Conservation (phyloP, 2,329 filamentous ascomycete genomes). For the Claviceps sp. region DNA sequence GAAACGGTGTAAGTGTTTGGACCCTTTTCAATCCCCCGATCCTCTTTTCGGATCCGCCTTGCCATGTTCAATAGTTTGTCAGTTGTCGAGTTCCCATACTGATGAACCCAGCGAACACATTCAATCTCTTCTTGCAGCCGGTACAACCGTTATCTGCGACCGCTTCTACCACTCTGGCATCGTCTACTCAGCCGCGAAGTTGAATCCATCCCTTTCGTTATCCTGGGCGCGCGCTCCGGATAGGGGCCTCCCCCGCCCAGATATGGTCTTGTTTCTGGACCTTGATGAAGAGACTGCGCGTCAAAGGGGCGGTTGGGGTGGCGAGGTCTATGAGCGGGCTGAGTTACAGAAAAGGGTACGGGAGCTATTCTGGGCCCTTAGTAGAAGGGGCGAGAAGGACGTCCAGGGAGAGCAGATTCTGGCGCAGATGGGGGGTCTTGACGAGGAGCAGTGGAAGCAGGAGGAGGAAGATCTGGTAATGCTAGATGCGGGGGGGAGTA, state of each 20-base stretch:
- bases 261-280: slow-evolving; percentile 78
- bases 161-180: slow-evolving; percentile 92
- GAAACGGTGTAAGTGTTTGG: slow-evolving; percentile 42
- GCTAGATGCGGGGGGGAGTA: slow-evolving; percentile 37
- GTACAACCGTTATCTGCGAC: slow-evolving; percentile 71
- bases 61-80: not conserved
- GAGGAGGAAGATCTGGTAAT: slow-evolving; percentile 41
- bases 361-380: slow-evolving; percentile 52
- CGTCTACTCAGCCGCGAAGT: slow-evolving; percentile 84
- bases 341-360: slow-evolving; percentile 72
- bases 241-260: slow-evolving; percentile 72
- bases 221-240: slow-evolving; percentile 78
- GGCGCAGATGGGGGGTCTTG: slow-evolving; percentile 11
- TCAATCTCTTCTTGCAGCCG: slow-evolving; percentile 40
- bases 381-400: slow-evolving; percentile 29
- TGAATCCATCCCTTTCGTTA: slow-evolving; percentile 54
- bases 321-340: slow-evolving; percentile 75
- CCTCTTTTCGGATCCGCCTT: not conserved
- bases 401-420: slow-evolving; percentile 14
- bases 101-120: slow-evolving; percentile 32
- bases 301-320: slow-evolving; percentile 72
- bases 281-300: slow-evolving; percentile 60
- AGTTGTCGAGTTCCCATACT: not conserved
- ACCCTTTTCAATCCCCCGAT: not conserved
- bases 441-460: slow-evolving; percentile 25